Evolutionary conservation across 371 early-diverging fungal species (phyloP).

Genomic region (Umbelopsis sp.): DNA sequence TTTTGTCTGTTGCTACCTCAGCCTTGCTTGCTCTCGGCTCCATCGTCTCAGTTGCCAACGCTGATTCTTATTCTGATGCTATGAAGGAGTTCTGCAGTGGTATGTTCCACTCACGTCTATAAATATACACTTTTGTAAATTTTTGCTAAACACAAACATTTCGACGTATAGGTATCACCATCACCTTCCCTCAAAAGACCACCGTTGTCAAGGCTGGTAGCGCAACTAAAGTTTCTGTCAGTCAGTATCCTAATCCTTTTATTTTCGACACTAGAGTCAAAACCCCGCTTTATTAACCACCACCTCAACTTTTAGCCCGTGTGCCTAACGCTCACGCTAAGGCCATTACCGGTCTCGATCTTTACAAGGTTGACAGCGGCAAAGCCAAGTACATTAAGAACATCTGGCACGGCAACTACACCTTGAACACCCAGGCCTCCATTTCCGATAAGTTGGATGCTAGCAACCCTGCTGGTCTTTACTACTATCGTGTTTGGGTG

Average conservation of each 20-base stretch:
- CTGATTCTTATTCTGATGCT: constrained; percentile 49
- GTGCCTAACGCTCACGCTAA: constrained; percentile 36
- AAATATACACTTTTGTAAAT: not conserved
- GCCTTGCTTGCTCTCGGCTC: constrained; percentile 35
- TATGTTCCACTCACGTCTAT: constrained; percentile 18
- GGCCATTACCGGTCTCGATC: constrained; percentile 46
- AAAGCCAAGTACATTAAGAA: constrained; percentile 48
- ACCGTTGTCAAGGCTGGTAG: constrained; percentile 38
- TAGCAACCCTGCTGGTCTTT: constrained; percentile 41
- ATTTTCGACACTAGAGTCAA: not conserved
- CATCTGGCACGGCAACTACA: constrained; percentile 43
- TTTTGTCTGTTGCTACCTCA: constrained; percentile 50
- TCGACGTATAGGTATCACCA: constrained; percentile 25
- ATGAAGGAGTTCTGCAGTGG: constrained; percentile 49
- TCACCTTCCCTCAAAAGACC: constrained; percentile 27
- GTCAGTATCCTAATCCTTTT: constrained; percentile 24
- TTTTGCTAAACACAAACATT: not conserved
- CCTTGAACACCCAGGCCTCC: constrained; percentile 37
- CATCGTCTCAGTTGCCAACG: constrained; percentile 22
- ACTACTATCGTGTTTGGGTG: constrained; percentile 58
- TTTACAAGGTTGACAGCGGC: constrained; percentile 24
- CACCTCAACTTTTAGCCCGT: constrained; percentile 25
- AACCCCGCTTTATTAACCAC: constrained; percentile 15
- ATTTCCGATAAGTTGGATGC: constrained; percentile 37
- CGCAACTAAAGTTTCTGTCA: constrained; percentile 36